Conservation (phyloP, 1,284 basidiomycete species). For the Ustilago esculenta region DNA sequence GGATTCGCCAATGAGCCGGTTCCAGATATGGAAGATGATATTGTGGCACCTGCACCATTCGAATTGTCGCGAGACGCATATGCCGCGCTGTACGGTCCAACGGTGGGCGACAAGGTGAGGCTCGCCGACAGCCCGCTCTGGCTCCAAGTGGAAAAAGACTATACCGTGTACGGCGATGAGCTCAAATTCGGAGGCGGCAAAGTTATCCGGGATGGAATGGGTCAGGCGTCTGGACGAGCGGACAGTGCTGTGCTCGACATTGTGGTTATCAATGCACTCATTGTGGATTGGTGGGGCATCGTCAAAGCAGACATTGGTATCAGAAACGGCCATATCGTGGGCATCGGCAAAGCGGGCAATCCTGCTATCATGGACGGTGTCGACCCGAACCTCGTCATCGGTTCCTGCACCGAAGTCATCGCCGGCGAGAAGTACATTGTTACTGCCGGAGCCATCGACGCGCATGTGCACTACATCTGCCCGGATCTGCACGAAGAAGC, state of each 20-base stretch:
- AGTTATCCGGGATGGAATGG: conserved; percentile 69
- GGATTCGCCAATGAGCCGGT: conserved; percentile 51
- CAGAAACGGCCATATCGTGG: conserved; percentile 82
- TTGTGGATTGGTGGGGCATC: conserved; percentile 94
- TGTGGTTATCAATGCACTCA: conserved; percentile 92
- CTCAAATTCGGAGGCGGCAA: conserved; percentile 88
- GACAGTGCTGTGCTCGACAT: conserved; percentile 82
- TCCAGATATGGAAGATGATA: conserved; percentile 19
- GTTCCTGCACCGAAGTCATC: conserved; percentile 73
- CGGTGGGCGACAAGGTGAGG: conserved; percentile 85
- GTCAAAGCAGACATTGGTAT: conserved; percentile 99
- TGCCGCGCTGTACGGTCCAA: conserved; percentile 75
- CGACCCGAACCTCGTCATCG: conserved; percentile 73
- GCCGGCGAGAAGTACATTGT: conserved; percentile 93
- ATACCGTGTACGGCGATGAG: conserved; percentile 88
- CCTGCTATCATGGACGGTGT: conserved; percentile 91
- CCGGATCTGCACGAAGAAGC: conserved; percentile 80
- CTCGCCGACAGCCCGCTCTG: conserved; percentile 90
- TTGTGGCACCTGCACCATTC: conserved; percentile 26
- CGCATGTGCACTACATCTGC: conserved; percentile 84
- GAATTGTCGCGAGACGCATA: conserved; percentile 57
- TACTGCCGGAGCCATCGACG: conserved; percentile 92
- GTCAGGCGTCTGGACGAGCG: conserved; percentile 82
- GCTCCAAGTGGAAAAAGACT: conserved; percentile 90
- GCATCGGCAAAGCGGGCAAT: conserved; percentile 96